These are phyloP conservation scores for Leishmania mexicana DNA, from an alignment of 208 protist genomes.

Conservation along the genomic window DNA sequence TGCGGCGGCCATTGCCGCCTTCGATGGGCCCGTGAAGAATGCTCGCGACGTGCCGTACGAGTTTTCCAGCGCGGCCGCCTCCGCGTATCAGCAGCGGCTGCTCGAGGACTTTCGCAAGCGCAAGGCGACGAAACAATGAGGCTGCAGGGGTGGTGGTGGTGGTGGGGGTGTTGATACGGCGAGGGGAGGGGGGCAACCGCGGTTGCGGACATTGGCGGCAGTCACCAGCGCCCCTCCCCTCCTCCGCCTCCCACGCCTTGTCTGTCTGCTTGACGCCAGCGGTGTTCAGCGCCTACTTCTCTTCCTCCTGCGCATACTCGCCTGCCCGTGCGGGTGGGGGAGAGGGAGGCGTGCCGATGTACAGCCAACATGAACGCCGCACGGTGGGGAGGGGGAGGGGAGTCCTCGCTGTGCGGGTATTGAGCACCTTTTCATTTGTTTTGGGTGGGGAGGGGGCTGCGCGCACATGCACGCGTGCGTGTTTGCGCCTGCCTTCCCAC, in stretches of 20 bases:
- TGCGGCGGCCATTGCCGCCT: slow-evolving; percentile 15
- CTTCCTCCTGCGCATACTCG: not conserved
- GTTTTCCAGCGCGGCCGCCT: slow-evolving; percentile 76
- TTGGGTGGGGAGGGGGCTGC: no score
- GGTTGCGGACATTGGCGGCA: not conserved
- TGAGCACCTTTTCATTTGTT: no score
- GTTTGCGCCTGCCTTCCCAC: no score
- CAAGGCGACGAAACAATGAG: slow-evolving; percentile 21
- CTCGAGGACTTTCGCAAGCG: slow-evolving; percentile 72
- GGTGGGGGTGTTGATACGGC: not conserved
- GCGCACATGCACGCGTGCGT: no score
- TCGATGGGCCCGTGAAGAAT: slow-evolving; percentile 28
- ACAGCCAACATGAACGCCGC: not conserved
- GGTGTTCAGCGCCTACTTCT: not conserved
- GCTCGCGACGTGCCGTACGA: slow-evolving; percentile 53
- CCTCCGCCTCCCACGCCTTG: not conserved
- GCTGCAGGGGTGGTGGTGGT: not conserved
- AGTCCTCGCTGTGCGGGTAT: no score
- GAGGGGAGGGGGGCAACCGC: not conserved
- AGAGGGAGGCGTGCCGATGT: not conserved
- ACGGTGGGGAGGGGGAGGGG: not conserved
- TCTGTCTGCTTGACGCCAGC: not conserved
- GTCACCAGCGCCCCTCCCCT: not conserved
- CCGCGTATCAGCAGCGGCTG: slow-evolving; percentile 83
- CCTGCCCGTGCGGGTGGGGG: not conserved